A percentile compares a stretch with the other conserved stretches of the same genome.
phyloP scores from a whole-genome alignment of 2,329 filamentous ascomycete genomes.

The Trichocomaceae sp. region DNA sequence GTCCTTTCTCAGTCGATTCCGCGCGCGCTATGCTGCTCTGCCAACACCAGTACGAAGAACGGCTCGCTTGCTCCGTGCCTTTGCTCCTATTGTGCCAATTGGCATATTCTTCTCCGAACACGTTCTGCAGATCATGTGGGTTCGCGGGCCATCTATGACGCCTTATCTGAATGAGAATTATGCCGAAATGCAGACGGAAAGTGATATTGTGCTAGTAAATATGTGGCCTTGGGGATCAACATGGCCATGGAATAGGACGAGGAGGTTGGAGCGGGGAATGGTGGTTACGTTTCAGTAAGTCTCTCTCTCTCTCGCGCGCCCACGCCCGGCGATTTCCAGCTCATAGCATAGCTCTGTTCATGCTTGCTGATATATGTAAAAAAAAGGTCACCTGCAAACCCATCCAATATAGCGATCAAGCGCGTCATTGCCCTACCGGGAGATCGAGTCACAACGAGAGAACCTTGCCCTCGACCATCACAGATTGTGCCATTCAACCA shows the following conservation, averaged over 20 bases:
- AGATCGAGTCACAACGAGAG: constrained; percentile 63
- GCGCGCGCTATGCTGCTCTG: constrained; percentile 23
- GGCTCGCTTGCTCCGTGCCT: constrained; percentile 22
- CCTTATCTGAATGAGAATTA: constrained; percentile 66
- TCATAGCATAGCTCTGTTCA: not conserved
- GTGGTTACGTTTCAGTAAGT: constrained; percentile 56
- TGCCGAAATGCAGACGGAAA: constrained; percentile 34
- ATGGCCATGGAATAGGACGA: constrained; percentile 43
- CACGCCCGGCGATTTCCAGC: too few relatives aligned
- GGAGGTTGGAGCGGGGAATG: constrained; percentile 62
- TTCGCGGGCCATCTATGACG: constrained; percentile 60
- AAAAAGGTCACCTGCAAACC: constrained; percentile 61
- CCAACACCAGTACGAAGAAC: constrained; percentile 23
- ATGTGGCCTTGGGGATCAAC: constrained; percentile 35
- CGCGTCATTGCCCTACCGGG: constrained; percentile 74
- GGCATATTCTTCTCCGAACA: constrained; percentile 36
- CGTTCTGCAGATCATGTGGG: constrained; percentile 36
- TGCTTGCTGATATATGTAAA: not conserved
- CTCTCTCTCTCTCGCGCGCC: too few relatives aligned
- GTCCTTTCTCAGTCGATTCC: constrained; percentile 22
- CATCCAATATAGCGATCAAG: constrained; percentile 68
- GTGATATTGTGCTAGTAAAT: constrained; percentile 39
- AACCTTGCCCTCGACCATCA: constrained; percentile 50
- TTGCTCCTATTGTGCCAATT: constrained; percentile 33
- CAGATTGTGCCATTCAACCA: constrained; percentile 70